Evolutionary conservation across 495 filamentous ascomycete species (phyloP), one percentile per base, ranked within the genome.

Genomic region (Cercophora newfieldiana): DNA sequence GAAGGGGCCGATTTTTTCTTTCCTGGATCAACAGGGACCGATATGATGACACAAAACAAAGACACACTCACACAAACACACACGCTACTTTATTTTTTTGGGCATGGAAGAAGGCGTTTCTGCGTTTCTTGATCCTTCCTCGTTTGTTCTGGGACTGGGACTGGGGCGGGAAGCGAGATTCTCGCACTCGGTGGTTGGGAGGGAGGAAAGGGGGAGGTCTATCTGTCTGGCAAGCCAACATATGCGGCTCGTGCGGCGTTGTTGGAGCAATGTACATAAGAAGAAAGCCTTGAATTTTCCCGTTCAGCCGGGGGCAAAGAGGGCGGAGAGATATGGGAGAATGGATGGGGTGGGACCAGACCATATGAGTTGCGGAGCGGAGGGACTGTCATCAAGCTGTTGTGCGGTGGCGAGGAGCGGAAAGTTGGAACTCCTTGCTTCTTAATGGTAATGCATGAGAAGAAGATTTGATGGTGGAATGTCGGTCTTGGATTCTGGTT

Each of bases 391-490:
- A 14, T 44, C 37, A 44, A 33, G 30, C 30, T 44, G 4, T 44
- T 44, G 37, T 26, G 18, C 19, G 51, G 51, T 55, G 21, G n/a
- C 12, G 14, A n/a, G 55, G 18, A 33, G 55, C 29, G 26, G 26
- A 18, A 7, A 26, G 55, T 58, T 10, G 25, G n/a, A 14, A 16
- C 37, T 44, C 37, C 37, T 29, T 37, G 55, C 26, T 58, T 58
- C 55, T 58, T 58, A 58, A 58, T 58, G 55, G 55, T 58, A 58
- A 58, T 58, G n/a, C 55, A 8, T 31, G 54, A 53, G 19, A 30
- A 28, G 54, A 58, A n/a, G 50, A 22, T 53, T n/a, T 8, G 14
- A 22, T 24, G 50, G 24, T 3, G 3, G 10, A 7, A 24, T 26
- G 2, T 19, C 25, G 8, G 22, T 8, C 10, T 19, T 53, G 37